phyloP scores from a whole-genome alignment of 208 protist species.

The Leishmania mexicana region DNA sequence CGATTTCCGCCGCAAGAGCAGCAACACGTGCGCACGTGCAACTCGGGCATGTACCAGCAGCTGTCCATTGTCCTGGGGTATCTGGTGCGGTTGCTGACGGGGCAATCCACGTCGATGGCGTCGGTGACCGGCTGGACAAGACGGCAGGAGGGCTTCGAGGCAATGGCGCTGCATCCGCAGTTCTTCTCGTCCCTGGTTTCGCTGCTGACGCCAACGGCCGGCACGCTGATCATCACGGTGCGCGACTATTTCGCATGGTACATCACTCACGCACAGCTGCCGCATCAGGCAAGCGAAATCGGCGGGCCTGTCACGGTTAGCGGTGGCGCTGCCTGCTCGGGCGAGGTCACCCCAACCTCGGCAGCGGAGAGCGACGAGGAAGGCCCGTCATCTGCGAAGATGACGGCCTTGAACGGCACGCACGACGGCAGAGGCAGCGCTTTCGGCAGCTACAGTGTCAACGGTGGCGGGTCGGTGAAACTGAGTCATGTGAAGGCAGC shows the following conservation, averaged over 20 bases:
- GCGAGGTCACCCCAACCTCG: background rate
- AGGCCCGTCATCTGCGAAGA: background rate
- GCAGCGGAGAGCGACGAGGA: background rate
- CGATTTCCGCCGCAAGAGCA: constrained; percentile 79
- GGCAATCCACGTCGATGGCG: constrained; percentile 1
- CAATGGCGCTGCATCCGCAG: constrained; percentile 44
- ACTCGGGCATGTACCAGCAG: constrained; percentile 87
- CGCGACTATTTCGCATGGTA: constrained; percentile 85
- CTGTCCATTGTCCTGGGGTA: constrained; percentile 65
- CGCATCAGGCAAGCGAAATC: background rate
- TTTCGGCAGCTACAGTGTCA: background rate
- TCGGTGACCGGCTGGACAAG: constrained; percentile 4
- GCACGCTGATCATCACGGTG: constrained; percentile 63
- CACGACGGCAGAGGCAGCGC: constrained; percentile 2
- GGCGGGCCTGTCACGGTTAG: background rate
- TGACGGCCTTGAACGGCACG: background rate
- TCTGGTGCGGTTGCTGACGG: constrained; percentile 59
- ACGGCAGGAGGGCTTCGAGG: constrained; percentile 38
- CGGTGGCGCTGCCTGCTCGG: background rate
- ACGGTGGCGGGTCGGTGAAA: background rate
- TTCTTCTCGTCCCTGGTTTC: constrained; percentile 73
- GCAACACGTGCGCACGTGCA: constrained; percentile 82
- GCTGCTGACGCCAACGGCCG: constrained; percentile 64
- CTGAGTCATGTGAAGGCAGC: background rate
- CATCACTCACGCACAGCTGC: constrained; percentile 32